Percentiles rank a stretch among this genome's conserved stretches.
These are phyloP conservation scores for Saccharata proteae DNA, from an alignment of 2,329 filamentous ascomycete species.

Conservation along the genomic window DNA sequence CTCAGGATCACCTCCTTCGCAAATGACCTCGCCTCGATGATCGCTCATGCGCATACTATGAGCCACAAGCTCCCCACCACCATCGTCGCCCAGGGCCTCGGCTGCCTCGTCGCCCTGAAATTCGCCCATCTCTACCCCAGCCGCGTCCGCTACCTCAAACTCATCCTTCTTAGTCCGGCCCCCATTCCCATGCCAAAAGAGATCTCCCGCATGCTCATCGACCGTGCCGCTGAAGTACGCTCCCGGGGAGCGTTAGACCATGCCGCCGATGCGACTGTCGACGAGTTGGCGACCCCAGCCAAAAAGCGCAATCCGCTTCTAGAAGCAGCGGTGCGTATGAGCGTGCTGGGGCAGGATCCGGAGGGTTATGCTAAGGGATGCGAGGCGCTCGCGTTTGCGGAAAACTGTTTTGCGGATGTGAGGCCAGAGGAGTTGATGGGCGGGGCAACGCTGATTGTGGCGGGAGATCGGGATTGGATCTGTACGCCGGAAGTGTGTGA, in stretches of 20 bases:
- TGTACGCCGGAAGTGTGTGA: too few relatives aligned
- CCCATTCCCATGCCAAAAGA: constrained; percentile 32
- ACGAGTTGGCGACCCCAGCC: constrained; percentile 27
- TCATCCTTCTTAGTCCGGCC: constrained; percentile 38
- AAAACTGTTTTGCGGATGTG: constrained; percentile 21
- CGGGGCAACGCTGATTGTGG: too few relatives aligned
- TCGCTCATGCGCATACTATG: constrained; percentile 21
- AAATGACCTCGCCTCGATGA: constrained; percentile 29
- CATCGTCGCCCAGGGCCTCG: constrained; percentile 41
- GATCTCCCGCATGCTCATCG: constrained; percentile 31
- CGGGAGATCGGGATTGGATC: too few relatives aligned
- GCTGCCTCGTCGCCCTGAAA: constrained; percentile 35
- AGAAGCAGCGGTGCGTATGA: constrained; percentile 30
- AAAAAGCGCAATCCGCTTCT: constrained; percentile 29
- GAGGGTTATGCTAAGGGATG: constrained; percentile 46
- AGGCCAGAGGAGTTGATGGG: too few relatives aligned
- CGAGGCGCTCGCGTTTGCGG: constrained; percentile 33
- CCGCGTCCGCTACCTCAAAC: constrained; percentile 29
- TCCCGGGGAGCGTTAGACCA: too few relatives aligned
- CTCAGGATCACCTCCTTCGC: constrained; percentile 34
- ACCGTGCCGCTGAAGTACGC: constrained; percentile 28
- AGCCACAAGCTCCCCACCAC: too few relatives aligned
- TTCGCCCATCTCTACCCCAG: constrained; percentile 27
- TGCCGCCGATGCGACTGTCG: too few relatives aligned
- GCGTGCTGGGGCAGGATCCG: constrained; percentile 36